Percentiles rank a stretch among this genome's conserved stretches.
Conservation (phyloP, 495 filamentous ascomycete genomes). For the Aspergillus heteromorphus region DNA sequence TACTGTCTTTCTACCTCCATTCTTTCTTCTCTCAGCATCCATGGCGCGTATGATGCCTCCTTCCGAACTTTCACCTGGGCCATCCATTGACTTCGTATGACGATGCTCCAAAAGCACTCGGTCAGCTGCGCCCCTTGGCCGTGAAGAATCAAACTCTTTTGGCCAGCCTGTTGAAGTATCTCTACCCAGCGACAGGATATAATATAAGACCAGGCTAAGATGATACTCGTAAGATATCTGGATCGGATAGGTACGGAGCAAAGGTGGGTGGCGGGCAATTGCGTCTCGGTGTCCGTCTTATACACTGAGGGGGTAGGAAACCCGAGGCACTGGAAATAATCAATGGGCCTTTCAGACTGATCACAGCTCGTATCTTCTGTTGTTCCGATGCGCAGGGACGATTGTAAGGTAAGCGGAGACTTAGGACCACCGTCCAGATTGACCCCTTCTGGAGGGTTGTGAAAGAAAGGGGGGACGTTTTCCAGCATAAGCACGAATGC, state of each 20-base stretch:
- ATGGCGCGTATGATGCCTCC: slow-evolving; percentile 10
- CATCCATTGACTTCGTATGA: slow-evolving; percentile 10
- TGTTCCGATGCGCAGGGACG: not conserved
- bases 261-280: not conserved
- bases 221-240: not conserved
- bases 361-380: not conserved
- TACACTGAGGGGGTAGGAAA: not conserved
- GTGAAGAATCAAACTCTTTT: not conserved
- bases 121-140: not conserved
- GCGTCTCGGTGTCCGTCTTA: not conserved
- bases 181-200: not conserved
- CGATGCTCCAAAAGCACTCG: not conserved
- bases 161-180: not conserved
- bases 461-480: not conserved
- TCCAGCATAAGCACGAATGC: not conserved
- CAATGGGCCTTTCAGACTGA: not conserved
- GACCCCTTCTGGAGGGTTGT: not conserved
- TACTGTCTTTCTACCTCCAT: not conserved
- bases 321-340: not conserved
- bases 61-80: not conserved
- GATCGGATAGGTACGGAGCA: not conserved
- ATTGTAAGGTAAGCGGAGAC: not conserved
- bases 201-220: not conserved
- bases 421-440: no score
- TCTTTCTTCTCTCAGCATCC: slow-evolving; percentile 8